Conservation (phyloP, 2,329 filamentous ascomycete genomes). For the Ceratocystis huliohia region DNA sequence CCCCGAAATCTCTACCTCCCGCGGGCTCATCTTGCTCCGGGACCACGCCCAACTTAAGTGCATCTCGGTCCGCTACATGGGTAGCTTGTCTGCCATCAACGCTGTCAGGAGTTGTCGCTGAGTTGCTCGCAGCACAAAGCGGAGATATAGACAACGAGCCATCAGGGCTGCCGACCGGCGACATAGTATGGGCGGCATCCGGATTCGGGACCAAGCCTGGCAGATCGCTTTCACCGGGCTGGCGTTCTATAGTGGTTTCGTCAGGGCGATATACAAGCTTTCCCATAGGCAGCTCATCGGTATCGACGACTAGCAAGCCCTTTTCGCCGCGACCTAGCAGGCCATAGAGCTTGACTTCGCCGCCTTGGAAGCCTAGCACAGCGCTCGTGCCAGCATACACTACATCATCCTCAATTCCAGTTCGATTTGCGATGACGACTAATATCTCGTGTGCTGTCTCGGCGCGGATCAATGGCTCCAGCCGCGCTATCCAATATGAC, state of each 20-base stretch:
- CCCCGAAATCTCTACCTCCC: conserved; percentile 11
- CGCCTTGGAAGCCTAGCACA: conserved; percentile 52
- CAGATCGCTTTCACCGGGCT: not conserved
- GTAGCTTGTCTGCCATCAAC: not conserved
- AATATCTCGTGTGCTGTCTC: conserved; percentile 47
- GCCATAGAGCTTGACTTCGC: conserved; percentile 56
- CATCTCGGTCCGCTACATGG: not conserved
- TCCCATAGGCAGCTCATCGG: conserved; percentile 34
- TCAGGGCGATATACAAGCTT: conserved; percentile 30
- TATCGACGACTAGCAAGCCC: conserved; percentile 56
- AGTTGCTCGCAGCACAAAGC: not conserved
- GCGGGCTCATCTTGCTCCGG: conserved; percentile 19
- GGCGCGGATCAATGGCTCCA: conserved; percentile 50
- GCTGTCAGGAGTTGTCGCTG: not conserved
- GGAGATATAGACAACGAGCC: not conserved
- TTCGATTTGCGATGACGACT: conserved; percentile 58
- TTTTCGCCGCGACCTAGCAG: conserved; percentile 59
- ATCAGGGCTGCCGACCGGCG: not conserved
- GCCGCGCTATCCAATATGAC: conserved; percentile 60
- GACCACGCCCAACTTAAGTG: conserved; percentile 16
- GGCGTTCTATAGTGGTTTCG: not conserved
- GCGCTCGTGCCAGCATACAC: conserved; percentile 64
- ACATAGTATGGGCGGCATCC: conserved; percentile 6
- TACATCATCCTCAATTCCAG: conserved; percentile 51
- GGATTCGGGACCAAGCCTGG: conserved; percentile 19